Base-by-base conservation (phyloP, 371 early-diverging fungal genomes). In the Mortierella sp. region DNA sequence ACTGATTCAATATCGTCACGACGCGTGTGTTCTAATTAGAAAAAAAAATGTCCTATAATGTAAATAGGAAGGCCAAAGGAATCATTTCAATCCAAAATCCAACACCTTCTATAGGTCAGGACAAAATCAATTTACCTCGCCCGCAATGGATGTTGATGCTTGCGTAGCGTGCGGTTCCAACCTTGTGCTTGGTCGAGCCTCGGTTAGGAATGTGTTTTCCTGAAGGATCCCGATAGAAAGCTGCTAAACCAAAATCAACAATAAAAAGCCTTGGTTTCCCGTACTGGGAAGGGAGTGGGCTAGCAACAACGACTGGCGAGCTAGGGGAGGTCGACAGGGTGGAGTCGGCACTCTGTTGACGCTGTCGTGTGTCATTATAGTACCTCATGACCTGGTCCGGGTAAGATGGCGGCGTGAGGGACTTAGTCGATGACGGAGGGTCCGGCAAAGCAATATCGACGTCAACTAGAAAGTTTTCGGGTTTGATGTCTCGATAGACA, bases 401-500 rank as follows among this genome's bases (percentile, higher is more conserved):
- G 52, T 62, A 75, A 11, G 70, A 61, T 18, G 75, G 64, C 37
- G 75, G 66, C 7, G 70, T 70, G 26, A 62, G 53, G 4, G 70
- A 52, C 45, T 74, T 74, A 29, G 62, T 53, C 15, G 57, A 9
- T 5, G 50, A 5, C 1, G 71, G 71, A 18, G 70, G 62, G 18
- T 66, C 71, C 16, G 75, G 81, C 18, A 75, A 45, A 7, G 15
- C 46, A 28, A 83, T 84, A 21, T 75, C 57, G 1, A 66, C 64
- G 12, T 83, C 76, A 60, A 90, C 82, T 25, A 88, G 58, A 57
- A 99, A 98, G 85, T 99, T 99, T 75, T 98, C 99, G 18, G 99
- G 99, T 79, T 99, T 99, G 66, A 99, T 94, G 81, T 99, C 99
- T 60, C 98, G 88, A 82, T 99, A 98, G 21, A 99, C 90, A 51